Percentiles rank a stretch among this genome's conserved stretches.
phyloP scores from a whole-genome alignment of 257 asterid genomes.

The Ligustrum vulgare region DNA sequence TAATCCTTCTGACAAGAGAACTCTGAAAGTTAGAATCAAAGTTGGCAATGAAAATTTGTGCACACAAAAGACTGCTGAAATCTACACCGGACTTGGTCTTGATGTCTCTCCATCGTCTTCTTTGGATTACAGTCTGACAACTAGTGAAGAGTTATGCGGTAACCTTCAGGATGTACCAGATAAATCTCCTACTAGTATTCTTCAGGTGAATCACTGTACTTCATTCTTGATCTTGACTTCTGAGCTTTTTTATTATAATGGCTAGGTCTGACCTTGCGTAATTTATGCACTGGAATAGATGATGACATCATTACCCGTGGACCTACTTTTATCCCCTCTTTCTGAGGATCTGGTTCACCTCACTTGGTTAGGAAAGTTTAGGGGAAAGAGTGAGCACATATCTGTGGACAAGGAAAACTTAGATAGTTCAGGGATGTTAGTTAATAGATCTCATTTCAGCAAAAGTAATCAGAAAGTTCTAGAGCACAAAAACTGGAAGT shows the following conservation, averaged over 20 bases:
- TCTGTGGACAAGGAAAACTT: constrained; percentile 32
- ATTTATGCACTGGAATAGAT: constrained; percentile 48
- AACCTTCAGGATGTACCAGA: constrained; percentile 47
- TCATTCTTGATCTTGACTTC: constrained; percentile 24
- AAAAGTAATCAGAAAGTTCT: constrained; percentile 44
- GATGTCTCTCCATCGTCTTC: constrained; percentile 91
- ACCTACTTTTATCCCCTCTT: constrained; percentile 72
- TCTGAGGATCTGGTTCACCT: constrained; percentile 55
- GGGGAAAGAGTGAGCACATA: constrained; percentile 46
- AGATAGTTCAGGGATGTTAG: constrained; percentile 36
- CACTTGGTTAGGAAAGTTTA: constrained; percentile 39
- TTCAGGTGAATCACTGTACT: constrained; percentile 56
- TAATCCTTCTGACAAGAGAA: constrained; percentile 58
- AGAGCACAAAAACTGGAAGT: constrained; percentile 42
- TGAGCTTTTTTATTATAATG: not conserved
- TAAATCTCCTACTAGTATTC: constrained; percentile 84
- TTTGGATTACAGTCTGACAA: constrained; percentile 55
- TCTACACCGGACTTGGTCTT: constrained; percentile 94
- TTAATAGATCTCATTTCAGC: constrained; percentile 51
- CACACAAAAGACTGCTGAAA: constrained; percentile 71
- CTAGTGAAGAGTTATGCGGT: constrained; percentile 13
- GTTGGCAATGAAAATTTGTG: constrained; percentile 75
- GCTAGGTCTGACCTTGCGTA: constrained; percentile 11
- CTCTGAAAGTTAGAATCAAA: constrained; percentile 83
- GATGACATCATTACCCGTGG: constrained; percentile 70